A percentile compares a stretch with the other conserved stretches of the same genome.
Evolutionary conservation across 129 eudicot genomes (phyloP).

Genomic region (Deinandra increscens): DNA sequence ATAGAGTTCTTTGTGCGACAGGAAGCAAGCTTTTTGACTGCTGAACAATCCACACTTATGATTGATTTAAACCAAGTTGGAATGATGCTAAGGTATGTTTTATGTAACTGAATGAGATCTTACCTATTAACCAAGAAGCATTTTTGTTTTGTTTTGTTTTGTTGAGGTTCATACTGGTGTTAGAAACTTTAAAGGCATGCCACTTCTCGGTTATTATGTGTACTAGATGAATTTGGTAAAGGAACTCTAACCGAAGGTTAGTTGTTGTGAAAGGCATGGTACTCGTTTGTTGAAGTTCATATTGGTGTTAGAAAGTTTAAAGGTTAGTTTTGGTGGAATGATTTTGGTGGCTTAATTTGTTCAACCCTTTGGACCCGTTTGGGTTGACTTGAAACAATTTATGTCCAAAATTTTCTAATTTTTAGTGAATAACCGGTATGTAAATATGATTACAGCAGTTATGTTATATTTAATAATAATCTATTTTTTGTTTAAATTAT

Average conservation of each 20-base stretch:
- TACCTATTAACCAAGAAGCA: neutral
- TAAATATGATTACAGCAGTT: no score
- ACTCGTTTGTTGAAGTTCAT: no score
- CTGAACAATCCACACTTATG: conserved; percentile 86
- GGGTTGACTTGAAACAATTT: no score
- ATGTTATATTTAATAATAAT: no score
- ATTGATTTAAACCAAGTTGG: conserved; percentile 89
- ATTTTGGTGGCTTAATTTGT: neutral
- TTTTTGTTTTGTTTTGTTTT: no score
- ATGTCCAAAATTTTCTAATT: no score
- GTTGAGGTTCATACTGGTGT: conserved; percentile 12
- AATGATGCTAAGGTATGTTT: conserved; percentile 71
- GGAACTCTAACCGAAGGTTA: conserved; percentile 93
- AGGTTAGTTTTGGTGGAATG: neutral
- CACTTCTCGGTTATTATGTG: conserved; percentile 66
- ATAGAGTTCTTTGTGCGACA: neutral
- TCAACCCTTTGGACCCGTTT: no score
- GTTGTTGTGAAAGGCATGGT: conserved; percentile 13
- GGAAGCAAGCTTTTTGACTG: conserved; percentile 9
- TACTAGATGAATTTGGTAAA: conserved; percentile 26
- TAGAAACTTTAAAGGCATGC: conserved; percentile 60
- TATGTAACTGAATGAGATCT: neutral
- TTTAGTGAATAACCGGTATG: no score
- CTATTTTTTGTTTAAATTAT: no score
- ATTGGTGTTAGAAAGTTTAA: no score